Conservation (phyloP, 2,329 filamentous ascomycete genomes). For the Aureobasidium pullulans region DNA sequence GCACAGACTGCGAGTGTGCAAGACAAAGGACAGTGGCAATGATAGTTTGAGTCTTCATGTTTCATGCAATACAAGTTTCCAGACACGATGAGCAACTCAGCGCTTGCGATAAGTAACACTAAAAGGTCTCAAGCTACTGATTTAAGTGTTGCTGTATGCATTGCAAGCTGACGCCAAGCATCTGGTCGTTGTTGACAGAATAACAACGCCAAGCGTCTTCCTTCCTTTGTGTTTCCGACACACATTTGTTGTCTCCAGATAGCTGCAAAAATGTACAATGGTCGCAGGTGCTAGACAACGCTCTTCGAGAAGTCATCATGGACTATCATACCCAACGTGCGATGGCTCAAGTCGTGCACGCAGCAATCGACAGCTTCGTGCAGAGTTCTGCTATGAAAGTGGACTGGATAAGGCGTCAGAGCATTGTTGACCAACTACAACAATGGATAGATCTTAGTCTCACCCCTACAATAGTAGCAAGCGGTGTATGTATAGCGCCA, state of each 20-base stretch:
- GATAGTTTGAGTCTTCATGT: not conserved
- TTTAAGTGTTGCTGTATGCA: not conserved
- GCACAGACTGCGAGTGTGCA: not conserved
- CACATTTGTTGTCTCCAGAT: not conserved
- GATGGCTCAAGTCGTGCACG: constrained; percentile 64
- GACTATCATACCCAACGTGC: constrained; percentile 27
- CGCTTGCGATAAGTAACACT: too few species aligned
- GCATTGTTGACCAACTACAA: constrained; percentile 53
- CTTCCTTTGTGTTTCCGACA: not conserved
- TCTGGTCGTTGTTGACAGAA: not conserved
- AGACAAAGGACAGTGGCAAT: not conserved
- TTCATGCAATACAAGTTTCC: not conserved
- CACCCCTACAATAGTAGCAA: constrained; percentile 38
- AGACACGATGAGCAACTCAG: too few species aligned
- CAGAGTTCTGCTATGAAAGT: constrained; percentile 52
- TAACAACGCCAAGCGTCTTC: not conserved
- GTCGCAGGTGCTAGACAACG: not conserved
- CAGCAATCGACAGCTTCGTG: constrained; percentile 57
- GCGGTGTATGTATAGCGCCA: constrained; percentile 16
- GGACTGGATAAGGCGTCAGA: constrained; percentile 49
- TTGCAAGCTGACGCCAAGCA: constrained; percentile 4
- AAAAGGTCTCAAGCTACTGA: too few species aligned
- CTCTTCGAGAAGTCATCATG: not conserved
- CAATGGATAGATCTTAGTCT: constrained; percentile 64
- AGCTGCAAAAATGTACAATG: not conserved